phyloP scores from a whole-genome alignment of 78 protist genomes.

The Tieghemostelium lacteum region DNA sequence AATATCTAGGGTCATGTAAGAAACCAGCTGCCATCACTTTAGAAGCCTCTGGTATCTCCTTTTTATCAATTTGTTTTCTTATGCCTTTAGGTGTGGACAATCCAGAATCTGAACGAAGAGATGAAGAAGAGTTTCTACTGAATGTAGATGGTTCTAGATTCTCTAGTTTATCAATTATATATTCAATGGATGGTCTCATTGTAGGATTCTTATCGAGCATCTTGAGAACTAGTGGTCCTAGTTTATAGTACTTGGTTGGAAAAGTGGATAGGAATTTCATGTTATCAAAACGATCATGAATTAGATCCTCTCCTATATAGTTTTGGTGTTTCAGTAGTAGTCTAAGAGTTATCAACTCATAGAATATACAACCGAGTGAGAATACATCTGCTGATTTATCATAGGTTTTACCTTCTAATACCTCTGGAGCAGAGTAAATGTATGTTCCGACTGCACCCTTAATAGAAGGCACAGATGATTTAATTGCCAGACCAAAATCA shows the following conservation, averaged over 20 bases:
- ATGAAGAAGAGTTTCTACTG: too few relatives aligned
- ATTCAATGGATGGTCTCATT: conserved; percentile 51
- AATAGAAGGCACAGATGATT: not conserved
- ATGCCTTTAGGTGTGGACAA: conserved; percentile 13
- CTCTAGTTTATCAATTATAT: not conserved
- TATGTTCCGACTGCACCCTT: conserved; percentile 31
- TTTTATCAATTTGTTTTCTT: conserved; percentile 34
- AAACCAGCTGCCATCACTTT: conserved; percentile 7
- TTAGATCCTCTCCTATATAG: conserved; percentile 40
- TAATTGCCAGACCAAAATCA: conserved; percentile 59
- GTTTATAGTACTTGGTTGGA: conserved; percentile 16
- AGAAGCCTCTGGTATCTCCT: conserved; percentile 29
- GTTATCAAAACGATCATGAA: conserved; percentile 12
- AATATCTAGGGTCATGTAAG: conserved; percentile 27
- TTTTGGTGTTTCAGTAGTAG: conserved; percentile 1
- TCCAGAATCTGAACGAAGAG: too few relatives aligned
- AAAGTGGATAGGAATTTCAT: conserved; percentile 27
- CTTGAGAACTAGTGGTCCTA: conserved; percentile 39
- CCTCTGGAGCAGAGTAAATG: conserved; percentile 49
- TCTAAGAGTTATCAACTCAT: conserved; percentile 43
- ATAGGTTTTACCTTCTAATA: conserved; percentile 12
- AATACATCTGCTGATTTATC: conserved; percentile 55
- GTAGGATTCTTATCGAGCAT: conserved; percentile 45
- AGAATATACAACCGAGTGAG: conserved; percentile 66
- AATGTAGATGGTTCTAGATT: too few relatives aligned